Evolutionary conservation across 2,329 filamentous ascomycete species (phyloP), one percentile per base, ranked within the genome.

Genomic region (Cytospora chrysosperma): DNA sequence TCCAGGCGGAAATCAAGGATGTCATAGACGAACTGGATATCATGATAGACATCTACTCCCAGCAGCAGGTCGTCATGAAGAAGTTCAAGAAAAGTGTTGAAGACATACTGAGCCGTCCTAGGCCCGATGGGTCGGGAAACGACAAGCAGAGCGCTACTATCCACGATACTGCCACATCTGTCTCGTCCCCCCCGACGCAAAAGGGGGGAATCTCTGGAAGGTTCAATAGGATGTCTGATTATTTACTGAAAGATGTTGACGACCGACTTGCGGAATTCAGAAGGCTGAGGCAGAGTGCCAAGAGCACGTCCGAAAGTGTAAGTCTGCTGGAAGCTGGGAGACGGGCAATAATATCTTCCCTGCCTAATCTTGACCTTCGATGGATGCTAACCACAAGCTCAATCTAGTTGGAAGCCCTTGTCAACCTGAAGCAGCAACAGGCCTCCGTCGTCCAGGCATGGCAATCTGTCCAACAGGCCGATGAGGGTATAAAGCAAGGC

Each of bases 21-120:
- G 79, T 82, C 26, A 69, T 77, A 0, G 79, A 82, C 15, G 79
- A 82, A 66, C 72, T 82, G 0, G 75, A 77, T 9, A 82, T 82
- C 55, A 80, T 82, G 71, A 69, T 76, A 0, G 72, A 75, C 17
- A 70, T 82, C n/a, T 69, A 72, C 4, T 72, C 70, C 10, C 71
- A 73, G 17, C 78, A 79, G 37, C 52, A 62, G 6, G 70, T 74
- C 2, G 70, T 75, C 0, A 62, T 76, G 4, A 69, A 69, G 19
- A 63, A 65, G 4, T 75, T 73, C 62, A 15, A 17, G 5, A 24
- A 69, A 12, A 63, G 69, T 15, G 68, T 67, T 1, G 66, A 68
- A 15, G 54, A 68, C 10, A 67, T 69, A 15, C 28, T 68, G 5
- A 61, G n/a, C 47, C 32, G 32, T 34, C 17, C 15, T 40, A 2